Evolutionary conservation across 2,329 filamentous ascomycete genomes (phyloP).

Genomic region (Simplicillium sp.): DNA sequence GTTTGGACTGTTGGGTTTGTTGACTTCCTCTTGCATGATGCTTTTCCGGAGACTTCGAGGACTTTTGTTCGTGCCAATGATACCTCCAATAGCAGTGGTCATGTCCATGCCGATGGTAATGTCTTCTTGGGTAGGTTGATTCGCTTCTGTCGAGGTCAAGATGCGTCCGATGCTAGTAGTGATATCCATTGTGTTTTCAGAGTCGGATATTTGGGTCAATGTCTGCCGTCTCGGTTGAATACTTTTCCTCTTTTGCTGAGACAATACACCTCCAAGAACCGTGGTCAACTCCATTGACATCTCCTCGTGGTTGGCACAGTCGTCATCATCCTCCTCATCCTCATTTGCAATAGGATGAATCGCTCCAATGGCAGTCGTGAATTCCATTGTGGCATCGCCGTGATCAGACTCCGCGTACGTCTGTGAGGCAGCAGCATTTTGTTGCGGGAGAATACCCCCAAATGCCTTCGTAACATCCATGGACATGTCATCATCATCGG

Average conservation of each 20-base stretch:
- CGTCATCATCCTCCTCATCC: slow-evolving; percentile 24
- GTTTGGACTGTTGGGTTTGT: slow-evolving; percentile 33
- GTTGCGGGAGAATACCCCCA: slow-evolving; percentile 5
- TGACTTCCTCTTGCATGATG: slow-evolving; percentile 49
- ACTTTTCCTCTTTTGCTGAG: slow-evolving; percentile 17
- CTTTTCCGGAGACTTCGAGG: slow-evolving; percentile 35
- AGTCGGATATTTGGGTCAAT: slow-evolving; percentile 21
- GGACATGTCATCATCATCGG: slow-evolving; percentile 21
- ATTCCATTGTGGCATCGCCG: slow-evolving; percentile 58
- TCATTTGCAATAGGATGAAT: slow-evolving; percentile 38
- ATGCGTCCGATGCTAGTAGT: slow-evolving; percentile 36
- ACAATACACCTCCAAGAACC: slow-evolving; percentile 48
- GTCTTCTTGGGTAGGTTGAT: slow-evolving; percentile 14
- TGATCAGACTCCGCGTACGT: neutral
- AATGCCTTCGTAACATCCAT: slow-evolving; percentile 17
- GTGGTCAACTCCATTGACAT: slow-evolving; percentile 74
- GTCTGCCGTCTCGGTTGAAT: slow-evolving; percentile 13
- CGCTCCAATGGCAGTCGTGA: slow-evolving; percentile 68
- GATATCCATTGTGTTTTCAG: slow-evolving; percentile 42
- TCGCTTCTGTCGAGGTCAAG: slow-evolving; percentile 1
- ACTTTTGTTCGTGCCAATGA: slow-evolving; percentile 32
- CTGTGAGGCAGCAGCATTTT: neutral
- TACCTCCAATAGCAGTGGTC: slow-evolving; percentile 52
- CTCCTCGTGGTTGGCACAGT: slow-evolving; percentile 46
- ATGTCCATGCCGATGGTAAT: slow-evolving; percentile 48